Percentiles rank a stretch among this genome's conserved stretches.
Conservation (phyloP, 345 rosid species). For the Leavenworthia alabamica region DNA sequence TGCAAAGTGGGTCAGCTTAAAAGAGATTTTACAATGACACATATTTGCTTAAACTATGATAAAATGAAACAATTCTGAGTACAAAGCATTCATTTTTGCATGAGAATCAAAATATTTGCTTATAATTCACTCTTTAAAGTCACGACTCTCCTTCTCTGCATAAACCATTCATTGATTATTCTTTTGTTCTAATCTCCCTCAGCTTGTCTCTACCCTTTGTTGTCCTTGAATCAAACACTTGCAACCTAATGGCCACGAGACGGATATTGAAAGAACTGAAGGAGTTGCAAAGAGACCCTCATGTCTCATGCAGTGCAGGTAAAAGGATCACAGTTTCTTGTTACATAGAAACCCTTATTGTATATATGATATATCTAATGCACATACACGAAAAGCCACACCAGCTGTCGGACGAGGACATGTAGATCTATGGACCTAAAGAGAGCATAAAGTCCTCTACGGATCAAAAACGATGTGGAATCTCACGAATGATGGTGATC, state of each 20-base stretch:
- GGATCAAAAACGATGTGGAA: no score
- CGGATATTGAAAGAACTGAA: slow-evolving; percentile 57
- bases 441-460: no score
- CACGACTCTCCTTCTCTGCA: slow-evolving; percentile 12
- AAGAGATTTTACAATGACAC: slow-evolving; percentile 7
- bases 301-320: slow-evolving; percentile 74
- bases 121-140: slow-evolving; percentile 22
- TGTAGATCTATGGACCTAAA: no score
- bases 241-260: slow-evolving; percentile 44
- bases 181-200: not conserved
- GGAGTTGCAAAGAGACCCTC: slow-evolving; percentile 69
- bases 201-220: not conserved
- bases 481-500: no score
- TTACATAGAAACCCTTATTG: not conserved
- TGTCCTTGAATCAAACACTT: not conserved
- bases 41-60: slow-evolving; percentile 11
- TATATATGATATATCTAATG: not conserved
- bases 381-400: not conserved
- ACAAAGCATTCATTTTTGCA: slow-evolving; percentile 3
- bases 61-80: not conserved
- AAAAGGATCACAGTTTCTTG: not conserved
- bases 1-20: slow-evolving; percentile 18
- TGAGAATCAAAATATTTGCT: slow-evolving; percentile 21
- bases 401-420: no score
- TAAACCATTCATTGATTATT: not conserved